A percentile compares a stretch with the other conserved stretches of the same genome.
These are phyloP conservation scores for Balakata baccata DNA, from an alignment of 345 rosid species.

Conservation along the genomic window DNA sequence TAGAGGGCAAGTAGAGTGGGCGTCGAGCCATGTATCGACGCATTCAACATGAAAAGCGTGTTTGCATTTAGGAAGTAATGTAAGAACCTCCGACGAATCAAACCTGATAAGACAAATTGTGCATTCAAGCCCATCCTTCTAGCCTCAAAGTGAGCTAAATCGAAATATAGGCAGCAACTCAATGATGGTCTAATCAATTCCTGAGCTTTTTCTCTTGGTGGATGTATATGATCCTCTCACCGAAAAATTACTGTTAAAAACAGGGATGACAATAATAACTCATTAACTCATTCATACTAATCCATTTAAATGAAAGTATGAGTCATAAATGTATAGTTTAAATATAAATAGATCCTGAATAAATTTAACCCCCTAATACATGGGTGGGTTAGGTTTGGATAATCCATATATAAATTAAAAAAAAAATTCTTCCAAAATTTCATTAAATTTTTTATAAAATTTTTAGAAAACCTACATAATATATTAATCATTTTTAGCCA, in stretches of 20 bases:
- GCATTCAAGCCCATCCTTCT: conserved; percentile 78
- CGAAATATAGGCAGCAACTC: conserved; percentile 83
- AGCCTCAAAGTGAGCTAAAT: conserved; percentile 65
- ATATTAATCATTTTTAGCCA: no score
- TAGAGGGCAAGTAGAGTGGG: conserved; percentile 90
- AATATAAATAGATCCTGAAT: no score
- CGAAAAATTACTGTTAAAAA: background rate
- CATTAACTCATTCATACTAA: no score
- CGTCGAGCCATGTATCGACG: conserved; percentile 95
- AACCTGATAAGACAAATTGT: conserved; percentile 71
- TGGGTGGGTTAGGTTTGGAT: no score
- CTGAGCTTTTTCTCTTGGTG: conserved; percentile 56
- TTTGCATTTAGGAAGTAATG: conserved; percentile 77
- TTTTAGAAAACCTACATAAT: no score
- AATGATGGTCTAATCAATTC: conserved; percentile 64
- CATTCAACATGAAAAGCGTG: conserved; percentile 95
- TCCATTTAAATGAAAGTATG: no score
- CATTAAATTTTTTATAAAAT: no score
- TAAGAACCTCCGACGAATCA: conserved; percentile 54
- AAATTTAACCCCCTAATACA: no score
- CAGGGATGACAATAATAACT: no score
- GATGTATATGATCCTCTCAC: background rate
- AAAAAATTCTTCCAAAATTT: no score
- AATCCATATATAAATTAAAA: no score
- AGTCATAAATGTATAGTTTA: no score